phyloP scores from a whole-genome alignment of 352 stramenopile genomes.

The Vaucheria bursata region DNA sequence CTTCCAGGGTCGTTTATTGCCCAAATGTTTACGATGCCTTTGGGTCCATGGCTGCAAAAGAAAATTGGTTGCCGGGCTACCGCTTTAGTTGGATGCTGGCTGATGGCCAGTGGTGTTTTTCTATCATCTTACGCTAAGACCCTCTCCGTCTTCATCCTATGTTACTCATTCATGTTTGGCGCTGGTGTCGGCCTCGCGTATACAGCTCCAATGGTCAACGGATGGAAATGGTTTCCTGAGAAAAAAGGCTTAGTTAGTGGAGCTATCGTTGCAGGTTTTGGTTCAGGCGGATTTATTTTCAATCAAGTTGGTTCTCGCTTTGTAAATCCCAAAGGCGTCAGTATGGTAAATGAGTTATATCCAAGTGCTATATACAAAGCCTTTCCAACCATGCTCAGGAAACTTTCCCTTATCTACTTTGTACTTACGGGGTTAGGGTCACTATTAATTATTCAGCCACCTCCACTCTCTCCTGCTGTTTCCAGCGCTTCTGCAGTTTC shows the following conservation, averaged over 20 bases:
- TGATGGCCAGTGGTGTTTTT: conserved; percentile 48
- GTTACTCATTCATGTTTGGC: conserved; percentile 52
- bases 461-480: not conserved
- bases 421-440: conserved; percentile 42
- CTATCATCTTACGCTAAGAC: conserved; percentile 49
- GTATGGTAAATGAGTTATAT: conserved; percentile 43
- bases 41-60: conserved; percentile 34
- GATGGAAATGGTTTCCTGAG: conserved; percentile 51
- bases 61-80: conserved; percentile 31
- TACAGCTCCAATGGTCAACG: conserved; percentile 52
- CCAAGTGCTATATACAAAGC: conserved; percentile 47
- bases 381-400: conserved; percentile 52
- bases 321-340: conserved; percentile 47
- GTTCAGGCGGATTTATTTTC: conserved; percentile 52
- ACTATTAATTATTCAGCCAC: conserved; percentile 27
- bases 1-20: conserved; percentile 49
- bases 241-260: conserved; percentile 53
- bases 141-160: conserved; percentile 49
- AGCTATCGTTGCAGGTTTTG: conserved; percentile 52
- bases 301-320: conserved; percentile 43
- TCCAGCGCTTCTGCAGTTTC: not conserved
- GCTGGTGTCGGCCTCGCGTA: conserved; percentile 52
- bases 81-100: conserved; percentile 27
- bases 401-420: conserved; percentile 50
- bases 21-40: conserved; percentile 47